A percentile compares a stretch with the other conserved stretches of the same genome.
Evolutionary conservation across 495 filamentous ascomycete species (phyloP).

Genomic region (Penicillium maclennaniae): DNA sequence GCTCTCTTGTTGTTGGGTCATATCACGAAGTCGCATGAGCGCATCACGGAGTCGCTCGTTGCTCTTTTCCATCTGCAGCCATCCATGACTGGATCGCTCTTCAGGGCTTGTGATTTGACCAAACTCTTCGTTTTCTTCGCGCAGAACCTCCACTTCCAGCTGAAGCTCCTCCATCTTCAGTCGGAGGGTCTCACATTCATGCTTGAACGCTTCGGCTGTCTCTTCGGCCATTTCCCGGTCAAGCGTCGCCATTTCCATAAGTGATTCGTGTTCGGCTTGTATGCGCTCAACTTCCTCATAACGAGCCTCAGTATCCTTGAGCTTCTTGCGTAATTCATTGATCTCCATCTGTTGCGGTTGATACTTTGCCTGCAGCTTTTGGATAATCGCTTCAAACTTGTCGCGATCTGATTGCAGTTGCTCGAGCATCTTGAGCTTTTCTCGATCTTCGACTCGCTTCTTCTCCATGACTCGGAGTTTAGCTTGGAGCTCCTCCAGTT

Average conservation of each 20-base stretch:
- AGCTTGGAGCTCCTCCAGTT: constrained; percentile 74
- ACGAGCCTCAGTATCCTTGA: constrained; percentile 69
- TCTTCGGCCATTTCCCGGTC: constrained; percentile 98
- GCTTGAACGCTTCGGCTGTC: constrained; percentile 72
- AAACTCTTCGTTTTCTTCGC: constrained; percentile 81
- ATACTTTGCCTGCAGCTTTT: constrained; percentile 87
- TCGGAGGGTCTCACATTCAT: constrained; percentile 75
- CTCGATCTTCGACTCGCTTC: constrained; percentile 79
- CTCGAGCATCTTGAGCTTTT: constrained; percentile 77
- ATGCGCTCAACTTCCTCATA: constrained; percentile 66
- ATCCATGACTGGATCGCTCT: constrained; percentile 79
- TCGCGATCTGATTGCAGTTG: constrained; percentile 74
- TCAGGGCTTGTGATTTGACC: constrained; percentile 82
- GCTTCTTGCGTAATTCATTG: constrained; percentile 64
- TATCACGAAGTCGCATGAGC: constrained; percentile 75
- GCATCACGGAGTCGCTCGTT: constrained; percentile 89
- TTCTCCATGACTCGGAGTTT: constrained; percentile 78
- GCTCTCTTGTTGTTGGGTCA: constrained; percentile 80
- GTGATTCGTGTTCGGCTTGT: constrained; percentile 77
- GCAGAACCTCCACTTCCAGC: constrained; percentile 80
- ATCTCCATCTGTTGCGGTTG: constrained; percentile 83
- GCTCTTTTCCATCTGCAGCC: constrained; percentile 84
- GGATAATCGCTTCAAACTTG: constrained; percentile 82
- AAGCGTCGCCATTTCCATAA: constrained; percentile 81
- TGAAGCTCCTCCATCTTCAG: constrained; percentile 76